Conservation (phyloP, 2,329 filamentous ascomycete species). For the Chaetomiaceae sp. region DNA sequence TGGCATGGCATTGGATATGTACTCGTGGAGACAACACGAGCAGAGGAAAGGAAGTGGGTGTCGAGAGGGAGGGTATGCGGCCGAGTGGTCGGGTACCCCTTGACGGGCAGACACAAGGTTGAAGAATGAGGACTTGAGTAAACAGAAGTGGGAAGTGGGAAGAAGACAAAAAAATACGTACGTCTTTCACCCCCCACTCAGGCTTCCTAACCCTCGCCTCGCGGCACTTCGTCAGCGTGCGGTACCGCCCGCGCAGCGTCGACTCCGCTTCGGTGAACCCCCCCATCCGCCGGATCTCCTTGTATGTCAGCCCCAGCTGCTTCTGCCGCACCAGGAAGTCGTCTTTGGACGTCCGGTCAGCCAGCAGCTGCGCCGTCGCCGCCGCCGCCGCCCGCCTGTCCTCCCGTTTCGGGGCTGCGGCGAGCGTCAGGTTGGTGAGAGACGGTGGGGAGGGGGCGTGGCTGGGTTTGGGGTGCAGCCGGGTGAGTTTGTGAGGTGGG, state of each 20-base stretch:
- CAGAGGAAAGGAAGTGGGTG: too few relatives aligned
- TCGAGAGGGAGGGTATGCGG: too few relatives aligned
- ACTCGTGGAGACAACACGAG: too few relatives aligned
- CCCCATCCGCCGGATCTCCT: slow-evolving; percentile 52
- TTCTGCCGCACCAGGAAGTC: slow-evolving; percentile 33
- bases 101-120: background rate
- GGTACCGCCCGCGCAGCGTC: slow-evolving; percentile 62
- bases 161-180: slow-evolving; percentile 38
- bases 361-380: background rate
- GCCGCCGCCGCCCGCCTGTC: background rate
- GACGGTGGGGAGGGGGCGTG: too few relatives aligned
- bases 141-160: background rate
- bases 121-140: background rate
- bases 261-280: slow-evolving; percentile 61
- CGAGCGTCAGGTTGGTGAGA: too few relatives aligned
- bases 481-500: too few relatives aligned
- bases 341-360: slow-evolving; percentile 16
- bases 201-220: slow-evolving; percentile 59
- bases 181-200: slow-evolving; percentile 56
- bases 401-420: background rate
- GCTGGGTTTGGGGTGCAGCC: too few relatives aligned
- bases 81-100: too few relatives aligned
- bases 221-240: slow-evolving; percentile 59
- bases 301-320: slow-evolving; percentile 54
- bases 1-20: too few relatives aligned